Base-by-base conservation (phyloP, 73 alveolate genomes). In the Paramecium caudatum region DNA sequence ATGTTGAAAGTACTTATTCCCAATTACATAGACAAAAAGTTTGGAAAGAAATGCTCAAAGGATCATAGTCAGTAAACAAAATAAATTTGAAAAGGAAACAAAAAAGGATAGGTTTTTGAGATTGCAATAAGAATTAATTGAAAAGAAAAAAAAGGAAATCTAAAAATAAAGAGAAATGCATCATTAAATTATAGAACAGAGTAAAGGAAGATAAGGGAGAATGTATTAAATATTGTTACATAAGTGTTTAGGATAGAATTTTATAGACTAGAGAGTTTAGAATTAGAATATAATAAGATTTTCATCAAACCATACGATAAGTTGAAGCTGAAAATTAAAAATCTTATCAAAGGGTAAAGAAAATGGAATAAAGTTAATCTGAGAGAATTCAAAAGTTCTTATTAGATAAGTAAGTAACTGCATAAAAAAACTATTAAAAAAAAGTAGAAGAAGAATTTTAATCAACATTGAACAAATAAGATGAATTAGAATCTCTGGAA, bases 251-350 rank as follows among this genome's bases (percentile, higher is more conserved):
- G 12, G 23, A 55, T 37, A 23, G 80, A 7, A 55, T 55, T 55
- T 23, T 55, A 0, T 55, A 23, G 17, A 55, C 80, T 9, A 55
- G 80, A 23, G 80, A 55, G 32, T 55, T 55, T 5, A 55, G 32
- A 55, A 21, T 6, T 10, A 55, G 80, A 21, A 50, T 50, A 21
- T 3, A 50, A 21, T 50, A 50, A 50, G 45, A 50, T 19, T 50
- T 50, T 17, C 45, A 16, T 19, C 21, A 50, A 19, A 50, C 41
- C 9, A 50, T 50, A 16, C 21, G 74, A 19, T 23, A 55, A 55
- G 78, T 23, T 25, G 41, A 55, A 55, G 45, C 80, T 19, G 17
- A 55, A 49, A 55, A 55, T 55, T 55, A 55, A 12, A 21, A 23
- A 55, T 55, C 46, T 10, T 21, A 55, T 55, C 30, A 55, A 25